Conservation (phyloP, 2,329 filamentous ascomycete genomes). For the Trichoderma oligosporum region DNA sequence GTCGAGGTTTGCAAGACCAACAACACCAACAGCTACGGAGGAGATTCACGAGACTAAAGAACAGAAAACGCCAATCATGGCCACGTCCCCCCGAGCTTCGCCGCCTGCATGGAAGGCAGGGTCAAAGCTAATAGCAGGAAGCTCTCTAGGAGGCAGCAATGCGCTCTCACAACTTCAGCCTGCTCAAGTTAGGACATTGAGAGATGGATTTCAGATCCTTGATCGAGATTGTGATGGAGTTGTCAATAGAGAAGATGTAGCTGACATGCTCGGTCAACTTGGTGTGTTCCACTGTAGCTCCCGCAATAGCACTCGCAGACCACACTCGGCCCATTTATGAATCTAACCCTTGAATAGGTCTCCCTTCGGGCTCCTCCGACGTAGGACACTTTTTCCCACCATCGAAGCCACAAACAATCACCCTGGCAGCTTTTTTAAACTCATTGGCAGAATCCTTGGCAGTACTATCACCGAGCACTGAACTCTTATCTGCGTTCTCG, state of each 20-base stretch:
- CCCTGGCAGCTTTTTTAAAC: constrained; percentile 81
- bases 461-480: constrained; percentile 69
- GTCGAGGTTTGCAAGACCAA: constrained; percentile 39
- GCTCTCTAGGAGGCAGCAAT: constrained; percentile 47
- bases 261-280: constrained; percentile 81
- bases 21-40: constrained; percentile 37
- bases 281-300: constrained; percentile 43
- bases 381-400: constrained; percentile 81
- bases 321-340: background rate
- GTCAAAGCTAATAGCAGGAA: constrained; percentile 39
- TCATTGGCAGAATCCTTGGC: constrained; percentile 71
- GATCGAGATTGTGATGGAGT: constrained; percentile 83
- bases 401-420: constrained; percentile 66
- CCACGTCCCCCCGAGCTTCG: constrained; percentile 37
- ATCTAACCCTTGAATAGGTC: constrained; percentile 47
- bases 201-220: constrained; percentile 90
- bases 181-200: constrained; percentile 77
- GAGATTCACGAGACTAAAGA: constrained; percentile 39
- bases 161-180: constrained; percentile 71
- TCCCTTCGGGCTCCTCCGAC: constrained; percentile 67
- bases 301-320: too few relatives aligned
- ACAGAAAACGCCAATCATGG: constrained; percentile 32
- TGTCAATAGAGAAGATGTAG: constrained; percentile 78
- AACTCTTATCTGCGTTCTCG: constrained; percentile 84
- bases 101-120: constrained; percentile 30